Evolutionary conservation across 148 eudicot genomes (phyloP).

Genomic region (Oxyria digyna): DNA sequence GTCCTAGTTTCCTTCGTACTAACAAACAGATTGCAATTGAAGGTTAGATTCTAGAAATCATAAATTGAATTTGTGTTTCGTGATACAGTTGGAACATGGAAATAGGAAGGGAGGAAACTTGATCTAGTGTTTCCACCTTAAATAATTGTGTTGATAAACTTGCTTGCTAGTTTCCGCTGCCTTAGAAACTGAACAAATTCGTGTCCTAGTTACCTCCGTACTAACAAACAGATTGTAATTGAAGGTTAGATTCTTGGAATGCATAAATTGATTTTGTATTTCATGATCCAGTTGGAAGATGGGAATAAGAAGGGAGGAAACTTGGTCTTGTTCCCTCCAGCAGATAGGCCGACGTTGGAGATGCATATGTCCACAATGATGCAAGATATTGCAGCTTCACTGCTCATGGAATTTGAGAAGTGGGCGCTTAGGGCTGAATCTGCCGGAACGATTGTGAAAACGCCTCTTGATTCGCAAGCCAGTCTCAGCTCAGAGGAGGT

Average conservation of each 20-base stretch:
- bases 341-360: slow-evolving; percentile 75
- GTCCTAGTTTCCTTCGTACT: no score
- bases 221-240: no score
- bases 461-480: slow-evolving; percentile 97
- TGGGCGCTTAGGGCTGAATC: slow-evolving; percentile 92
- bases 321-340: slow-evolving; percentile 77
- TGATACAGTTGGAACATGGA: no score
- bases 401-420: slow-evolving; percentile 92
- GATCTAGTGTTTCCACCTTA: no score
- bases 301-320: slow-evolving; percentile 49
- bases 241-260: neutral
- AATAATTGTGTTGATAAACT: neutral
- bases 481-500: slow-evolving; percentile 99
- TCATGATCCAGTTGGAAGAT: slow-evolving; percentile 57
- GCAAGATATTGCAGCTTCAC: slow-evolving; percentile 95
- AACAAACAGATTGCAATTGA: no score
- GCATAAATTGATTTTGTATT: slow-evolving; percentile 9
- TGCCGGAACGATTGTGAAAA: slow-evolving; percentile 89
- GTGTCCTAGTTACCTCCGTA: no score
- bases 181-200: no score
- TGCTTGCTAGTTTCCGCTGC: no score
- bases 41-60: no score
- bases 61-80: no score
- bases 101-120: no score
- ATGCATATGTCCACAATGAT: slow-evolving; percentile 90